Evolutionary conservation across 192 early-diverging fungal species (phyloP), one percentile per base, ranked within the genome.

Genomic region (Nowakowskiella sp.): DNA sequence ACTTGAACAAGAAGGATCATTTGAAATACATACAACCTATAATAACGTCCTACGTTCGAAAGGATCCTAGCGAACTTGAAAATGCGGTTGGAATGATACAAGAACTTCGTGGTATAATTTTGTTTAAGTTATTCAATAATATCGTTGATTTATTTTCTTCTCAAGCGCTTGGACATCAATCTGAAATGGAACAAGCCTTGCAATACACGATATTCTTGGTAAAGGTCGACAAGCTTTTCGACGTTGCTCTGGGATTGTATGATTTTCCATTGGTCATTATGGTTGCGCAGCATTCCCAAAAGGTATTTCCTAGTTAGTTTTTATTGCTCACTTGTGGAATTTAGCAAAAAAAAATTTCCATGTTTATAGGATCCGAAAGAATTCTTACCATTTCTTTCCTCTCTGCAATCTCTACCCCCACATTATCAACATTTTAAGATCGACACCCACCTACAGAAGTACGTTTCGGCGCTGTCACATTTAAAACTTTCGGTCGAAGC

Each of bases 271-370:
- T 98, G 26, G 90, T 92, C 1, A 62, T 98, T 26, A 85, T 93
- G 83, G 90, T 96, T 29, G 95, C 92, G n/a, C 92, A 96, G 61
- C 86, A 89, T 66, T 89, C 89, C 22, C 92, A 98, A 52, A 94
- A 87, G 72, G 80, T 74, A 55, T 22, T n/a, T 8, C 8, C 7
- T 29, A 32, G 26, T 25, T 21, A 32, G 48, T 23, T 8, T 31
- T 34, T 34, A n/a, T 29, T 21, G n/a, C 32, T 21, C 13, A 21
- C 27, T 13, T 1, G 13, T 8, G 27, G 13, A 13, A n/a, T n/a
- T n/a, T n/a, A n/a, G n/a, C n/a, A n/a, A n/a, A n/a, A n/a, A n/a
- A n/a, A n/a, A n/a, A n/a, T n/a, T n/a, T 26, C 6, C 13, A 55
- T 25, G 55, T 48, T 44, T 9, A 23, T 43, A 78, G 69, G 94